These are phyloP conservation scores for Kickxella alabastrina DNA, from an alignment of 192 early-diverging fungal genomes.

Conservation along the genomic window DNA sequence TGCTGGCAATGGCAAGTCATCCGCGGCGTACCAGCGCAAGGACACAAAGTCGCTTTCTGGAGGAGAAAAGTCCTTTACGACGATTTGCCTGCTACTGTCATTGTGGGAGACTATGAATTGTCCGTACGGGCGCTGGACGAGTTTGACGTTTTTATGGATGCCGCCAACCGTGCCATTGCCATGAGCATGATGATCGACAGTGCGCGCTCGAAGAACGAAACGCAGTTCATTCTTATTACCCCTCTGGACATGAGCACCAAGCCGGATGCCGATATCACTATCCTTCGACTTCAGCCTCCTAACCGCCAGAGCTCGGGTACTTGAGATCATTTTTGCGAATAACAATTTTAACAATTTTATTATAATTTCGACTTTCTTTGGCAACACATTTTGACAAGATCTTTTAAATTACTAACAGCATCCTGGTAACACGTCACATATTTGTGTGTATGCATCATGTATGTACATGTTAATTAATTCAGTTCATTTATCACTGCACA, in stretches of 20 bases:
- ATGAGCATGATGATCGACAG: conserved; percentile 88
- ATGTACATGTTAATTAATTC: too few relatives aligned
- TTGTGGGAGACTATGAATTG: conserved; percentile 91
- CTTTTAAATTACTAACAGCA: too few relatives aligned
- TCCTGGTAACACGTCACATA: too few relatives aligned
- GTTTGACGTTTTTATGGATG: conserved; percentile 99
- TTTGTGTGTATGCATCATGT: too few relatives aligned
- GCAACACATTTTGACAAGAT: too few relatives aligned
- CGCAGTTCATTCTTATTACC: conserved; percentile 96
- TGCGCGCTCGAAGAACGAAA: conserved; percentile 62
- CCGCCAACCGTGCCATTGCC: conserved; percentile 83
- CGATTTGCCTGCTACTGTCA: conserved; percentile 86
- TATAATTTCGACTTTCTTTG: too few relatives aligned
- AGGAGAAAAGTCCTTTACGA: conserved; percentile 96
- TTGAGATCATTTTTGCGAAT: too few relatives aligned
- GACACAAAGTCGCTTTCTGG: conserved; percentile 91
- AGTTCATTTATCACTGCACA: neutral
- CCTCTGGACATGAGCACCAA: conserved; percentile 83
- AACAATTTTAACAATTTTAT: too few relatives aligned
- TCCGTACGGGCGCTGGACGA: conserved; percentile 96
- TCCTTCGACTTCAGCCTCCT: conserved; percentile 54
- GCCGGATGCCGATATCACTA: conserved; percentile 46
- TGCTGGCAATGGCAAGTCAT: neutral
- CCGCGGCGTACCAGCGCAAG: conserved; percentile 53
- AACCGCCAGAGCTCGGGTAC: conserved; percentile 15